phyloP scores from a whole-genome alignment of 2,329 filamentous ascomycete species.

The Fusarium luffae region DNA sequence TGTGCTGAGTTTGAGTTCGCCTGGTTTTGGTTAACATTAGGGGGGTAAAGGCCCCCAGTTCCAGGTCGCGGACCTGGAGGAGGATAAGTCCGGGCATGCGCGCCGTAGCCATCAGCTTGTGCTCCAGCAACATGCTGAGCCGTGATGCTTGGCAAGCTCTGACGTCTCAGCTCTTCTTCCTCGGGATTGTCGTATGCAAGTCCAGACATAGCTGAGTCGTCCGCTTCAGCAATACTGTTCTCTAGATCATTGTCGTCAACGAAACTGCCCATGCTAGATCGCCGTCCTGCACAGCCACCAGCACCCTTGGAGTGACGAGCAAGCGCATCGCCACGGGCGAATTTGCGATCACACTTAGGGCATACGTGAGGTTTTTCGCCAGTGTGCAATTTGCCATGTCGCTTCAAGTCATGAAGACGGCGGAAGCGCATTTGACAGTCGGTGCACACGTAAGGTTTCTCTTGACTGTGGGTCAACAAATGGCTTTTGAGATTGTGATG shows the following conservation, averaged over 20 bases:
- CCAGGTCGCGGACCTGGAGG: slow-evolving; percentile 68
- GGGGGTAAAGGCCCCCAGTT: slow-evolving; percentile 69
- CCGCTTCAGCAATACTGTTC: slow-evolving; percentile 59
- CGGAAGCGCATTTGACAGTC: slow-evolving; percentile 95
- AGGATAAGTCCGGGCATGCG: slow-evolving; percentile 83
- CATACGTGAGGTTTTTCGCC: slow-evolving; percentile 96
- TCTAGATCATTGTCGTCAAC: slow-evolving; percentile 80
- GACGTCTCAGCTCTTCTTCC: slow-evolving; percentile 72
- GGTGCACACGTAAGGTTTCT: slow-evolving; percentile 95
- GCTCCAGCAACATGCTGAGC: slow-evolving; percentile 72
- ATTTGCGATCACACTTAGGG: slow-evolving; percentile 92
- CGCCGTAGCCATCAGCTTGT: slow-evolving; percentile 60
- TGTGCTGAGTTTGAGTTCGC: slow-evolving; percentile 67
- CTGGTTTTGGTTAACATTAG: slow-evolving; percentile 66
- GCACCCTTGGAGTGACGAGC: slow-evolving; percentile 96
- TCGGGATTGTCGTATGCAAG: slow-evolving; percentile 66
- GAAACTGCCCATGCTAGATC: slow-evolving; percentile 86
- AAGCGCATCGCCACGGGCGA: slow-evolving; percentile 93
- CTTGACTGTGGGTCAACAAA: slow-evolving; percentile 95
- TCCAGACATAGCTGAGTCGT: slow-evolving; percentile 68
- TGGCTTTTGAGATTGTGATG: slow-evolving; percentile 99
- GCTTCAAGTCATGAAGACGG: slow-evolving; percentile 92
- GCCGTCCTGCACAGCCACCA: slow-evolving; percentile 91
- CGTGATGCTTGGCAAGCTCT: slow-evolving; percentile 81
- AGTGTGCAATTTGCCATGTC: slow-evolving; percentile 95